A percentile compares a stretch with the other conserved stretches of the same genome.
These are phyloP conservation scores for Gossypium raimondii DNA, from an alignment of 345 rosid genomes.

Conservation along the genomic window DNA sequence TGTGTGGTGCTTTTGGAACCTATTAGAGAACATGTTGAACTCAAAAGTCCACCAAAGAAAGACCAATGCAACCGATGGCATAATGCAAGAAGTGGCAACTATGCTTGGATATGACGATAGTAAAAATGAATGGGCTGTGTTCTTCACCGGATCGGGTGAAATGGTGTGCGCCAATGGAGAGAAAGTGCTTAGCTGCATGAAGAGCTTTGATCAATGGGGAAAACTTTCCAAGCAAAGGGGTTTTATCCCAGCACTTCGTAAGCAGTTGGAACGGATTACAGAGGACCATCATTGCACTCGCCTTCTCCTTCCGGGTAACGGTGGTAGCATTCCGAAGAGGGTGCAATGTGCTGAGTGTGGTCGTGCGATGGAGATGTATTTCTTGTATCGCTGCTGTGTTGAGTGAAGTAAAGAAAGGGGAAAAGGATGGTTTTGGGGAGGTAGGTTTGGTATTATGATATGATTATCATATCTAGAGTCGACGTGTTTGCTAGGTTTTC, in stretches of 20 bases:
- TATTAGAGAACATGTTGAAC: conserved; percentile 50
- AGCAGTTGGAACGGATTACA: conserved; percentile 26
- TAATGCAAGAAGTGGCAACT: conserved; percentile 52
- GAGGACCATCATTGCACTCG: conserved; percentile 53
- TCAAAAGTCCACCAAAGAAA: conserved; percentile 33
- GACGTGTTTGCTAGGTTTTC: too few species aligned
- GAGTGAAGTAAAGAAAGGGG: conserved; percentile 8
- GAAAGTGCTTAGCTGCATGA: too few species aligned
- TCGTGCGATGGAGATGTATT: conserved; percentile 57
- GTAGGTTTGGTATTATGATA: too few species aligned
- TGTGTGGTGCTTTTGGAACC: conserved; percentile 54
- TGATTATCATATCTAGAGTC: not conserved
- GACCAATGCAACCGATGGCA: conserved; percentile 36
- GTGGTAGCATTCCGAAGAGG: conserved; percentile 47
- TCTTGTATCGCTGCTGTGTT: conserved; percentile 61
- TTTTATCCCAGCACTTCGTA: too few species aligned
- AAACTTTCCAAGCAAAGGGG: too few species aligned
- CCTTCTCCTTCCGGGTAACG: conserved; percentile 48
- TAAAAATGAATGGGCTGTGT: conserved; percentile 60
- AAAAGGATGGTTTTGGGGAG: too few species aligned
- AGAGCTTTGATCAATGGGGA: too few species aligned
- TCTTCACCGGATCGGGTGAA: conserved; percentile 35
- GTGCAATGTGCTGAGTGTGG: conserved; percentile 64
- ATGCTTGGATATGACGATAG: conserved; percentile 59
- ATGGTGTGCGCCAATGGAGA: conserved; percentile 17